Base-by-base conservation (phyloP, 2,329 filamentous ascomycete species). In the Magnaporthiopsis rhizophila region DNA sequence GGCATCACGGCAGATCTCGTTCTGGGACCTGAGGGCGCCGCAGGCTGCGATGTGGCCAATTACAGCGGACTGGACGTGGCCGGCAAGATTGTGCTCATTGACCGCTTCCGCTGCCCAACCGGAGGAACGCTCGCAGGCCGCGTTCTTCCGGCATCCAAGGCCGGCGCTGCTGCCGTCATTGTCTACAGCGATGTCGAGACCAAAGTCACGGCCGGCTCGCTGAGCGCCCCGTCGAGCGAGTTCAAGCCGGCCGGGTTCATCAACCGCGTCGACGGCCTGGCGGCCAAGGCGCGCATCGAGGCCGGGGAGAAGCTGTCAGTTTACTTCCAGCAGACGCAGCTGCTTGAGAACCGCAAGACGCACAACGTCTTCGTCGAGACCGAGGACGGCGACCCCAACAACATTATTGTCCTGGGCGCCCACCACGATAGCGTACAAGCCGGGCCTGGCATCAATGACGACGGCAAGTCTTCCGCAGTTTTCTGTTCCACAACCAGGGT, bases 361-460 rank as follows among this genome's bases (percentile, higher is more conserved):
- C 79, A 75, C 70, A 89, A 89, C 72, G 80, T 89, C 66, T 77
- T 89, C 61, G 86, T 85, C 3, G 85, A 89, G 75, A 89, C 86
- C 0, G 76, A 74, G 0, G 79, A 74, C 12, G 85, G 87, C 11
- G 86, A 89, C 71, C 77, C 77, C 1, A 78, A 87, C 50, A 87
- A 89, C 76, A 86, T 84, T 69, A 84, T 89, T 59, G 85, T 88
- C 83, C 78, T 88, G 0, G 86, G 86, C 26, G 86, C 80, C 1
- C 86, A 89, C 76, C 86, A 81, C 53, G 86, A 89, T 72, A 85
- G 83, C 66, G 86, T 89, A 15, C 71, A 78, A 0, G 86, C 83
- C 62, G 87, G 87, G 0, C 86, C 86, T 0, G 89, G 89, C 24
- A 91, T 92, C 79, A 92, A 92, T 73, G 89, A 92, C 69, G 88